Evolutionary conservation across 441 rosid species (phyloP), one percentile per base, ranked within the genome.

Genomic region (Theobroma grandiflorum): DNA sequence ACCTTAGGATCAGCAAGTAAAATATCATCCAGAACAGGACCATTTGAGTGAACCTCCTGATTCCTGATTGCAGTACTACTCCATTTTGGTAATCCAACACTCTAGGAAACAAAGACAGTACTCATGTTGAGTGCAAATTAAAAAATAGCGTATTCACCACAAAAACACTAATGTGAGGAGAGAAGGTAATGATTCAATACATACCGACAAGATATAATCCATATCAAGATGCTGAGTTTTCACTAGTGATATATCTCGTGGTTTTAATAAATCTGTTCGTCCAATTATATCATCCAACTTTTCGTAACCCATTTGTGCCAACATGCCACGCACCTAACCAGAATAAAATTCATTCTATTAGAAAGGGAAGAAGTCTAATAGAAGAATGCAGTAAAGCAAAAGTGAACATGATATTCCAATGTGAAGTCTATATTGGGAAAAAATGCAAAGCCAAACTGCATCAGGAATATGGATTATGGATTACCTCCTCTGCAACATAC

Each of bases 401-500:
- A 62, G 50, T 16, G 53, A 69, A 53, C 22, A 76, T 20, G 10
- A 71, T 65, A 9, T 40, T 38, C 16, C 37, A 42, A 37, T 69
- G 35, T 62, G 47, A 50, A 76, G 55, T 65, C 68, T 75, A 80
- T 72, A 52, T n/a, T 65, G 31, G 75, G 76, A 49, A 35, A 57
- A 82, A 75, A 18, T 47, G 43, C 37, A 69, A 52, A 65, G 35
- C 22, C 59, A 49, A 26, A 83, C 16, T 40, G 79, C 37, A 67
- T 57, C 63, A 35, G 45, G 52, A 42, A 59, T 40, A 67, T 40
- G 69, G 63, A 47, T 79, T 63, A 80, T 6, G 59, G 53, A 85
- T 87, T 84, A 97, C 99, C 98, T 97, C 99, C 92, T 97, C 99
- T 20, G 99, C 99, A 79, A 97, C 99, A 72, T 97, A 97, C 65